Evolutionary conservation across 352 stramenopile species (phyloP).

Genomic region (Globisporangium ultimum): DNA sequence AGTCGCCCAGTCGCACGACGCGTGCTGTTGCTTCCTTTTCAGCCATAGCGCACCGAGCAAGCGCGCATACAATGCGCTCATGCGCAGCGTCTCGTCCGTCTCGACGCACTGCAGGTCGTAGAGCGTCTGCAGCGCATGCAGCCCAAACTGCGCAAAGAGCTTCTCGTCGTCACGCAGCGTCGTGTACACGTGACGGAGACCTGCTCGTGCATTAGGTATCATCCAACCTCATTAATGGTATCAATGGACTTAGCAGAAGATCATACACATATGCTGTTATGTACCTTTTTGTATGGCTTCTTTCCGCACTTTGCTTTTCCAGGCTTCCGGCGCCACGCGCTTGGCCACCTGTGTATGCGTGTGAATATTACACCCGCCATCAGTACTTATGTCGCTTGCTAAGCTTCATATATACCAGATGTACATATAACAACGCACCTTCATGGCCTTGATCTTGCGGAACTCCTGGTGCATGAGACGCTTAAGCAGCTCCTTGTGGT

Average conservation of each 20-base stretch:
- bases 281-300: conserved; percentile 41
- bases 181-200: conserved; percentile 38
- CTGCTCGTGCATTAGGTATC: conserved; percentile 3
- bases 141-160: conserved; percentile 20
- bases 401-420: too few species aligned
- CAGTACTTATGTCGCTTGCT: not conserved
- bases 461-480: conserved; percentile 85
- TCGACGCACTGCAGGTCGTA: conserved; percentile 63
- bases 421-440: too few species aligned
- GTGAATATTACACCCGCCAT: not conserved
- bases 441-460: conserved; percentile 70
- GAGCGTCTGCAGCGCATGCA: conserved; percentile 66
- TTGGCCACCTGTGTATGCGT: conserved; percentile 41
- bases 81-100: conserved; percentile 32
- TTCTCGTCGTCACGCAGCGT: conserved; percentile 22
- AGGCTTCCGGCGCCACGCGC: conserved; percentile 45
- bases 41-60: conserved; percentile 54
- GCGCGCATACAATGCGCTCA: conserved; percentile 56
- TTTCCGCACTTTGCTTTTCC: conserved; percentile 48
- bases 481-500: conserved; percentile 88
- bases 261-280: not conserved
- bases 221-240: not conserved
- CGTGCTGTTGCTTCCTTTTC: conserved; percentile 31
- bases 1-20: conserved; percentile 35
- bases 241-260: not conserved